Base-by-base conservation (phyloP, 306 rosid species). In the Trifolium pratense region DNA sequence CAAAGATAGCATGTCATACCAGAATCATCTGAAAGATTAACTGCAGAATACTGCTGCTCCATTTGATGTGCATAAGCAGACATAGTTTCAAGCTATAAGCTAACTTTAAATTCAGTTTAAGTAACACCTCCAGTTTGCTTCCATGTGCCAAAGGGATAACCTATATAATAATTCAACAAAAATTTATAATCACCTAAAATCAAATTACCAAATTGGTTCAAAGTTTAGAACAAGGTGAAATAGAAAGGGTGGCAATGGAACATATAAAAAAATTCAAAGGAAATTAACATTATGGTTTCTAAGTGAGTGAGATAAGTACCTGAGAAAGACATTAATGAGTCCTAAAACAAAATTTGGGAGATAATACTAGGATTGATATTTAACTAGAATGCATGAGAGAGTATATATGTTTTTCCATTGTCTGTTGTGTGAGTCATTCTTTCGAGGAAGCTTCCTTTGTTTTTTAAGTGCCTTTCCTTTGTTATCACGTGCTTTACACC, bases 51-150 rank as follows among this genome's bases (percentile, higher is more conserved):
- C 69, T 85, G 87, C 62, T 76, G 87, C 84, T 90, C 90, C 91
- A 90, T 85, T 72, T 76, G 89, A 78, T 78, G 85, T 70, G 83
- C 86, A 81, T 85, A 82, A 52, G 87, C 84, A 78, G 98, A 90
- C 92, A 88, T 90, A 40, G 59, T 70, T 77, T 77, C 71, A 75
- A 60, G 21, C 59, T 76, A 68, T 46, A 42, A 31, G 45, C 48
- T n/a, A 74, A 77, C 68, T 53, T 56, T 73, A 20, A n/a, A 45
- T 60, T 71, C 13, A 15, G 72, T 78, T 75, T 83, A 84, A 32
- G 66, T 57, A 75, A 60, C 74, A 46, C 66, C 32, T 76, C 63
- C 65, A 63, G 48, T 71, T 75, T 61, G 72, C 69, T 83, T 78
- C 81, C 74, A 46, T 15, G 48, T 34, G 42, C 71, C 68, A 80